Evolutionary conservation across 176 grass and related monocot genomes (phyloP), one percentile per base, ranked within the genome.

Genomic region (Bolboschoenus planiculmis): DNA sequence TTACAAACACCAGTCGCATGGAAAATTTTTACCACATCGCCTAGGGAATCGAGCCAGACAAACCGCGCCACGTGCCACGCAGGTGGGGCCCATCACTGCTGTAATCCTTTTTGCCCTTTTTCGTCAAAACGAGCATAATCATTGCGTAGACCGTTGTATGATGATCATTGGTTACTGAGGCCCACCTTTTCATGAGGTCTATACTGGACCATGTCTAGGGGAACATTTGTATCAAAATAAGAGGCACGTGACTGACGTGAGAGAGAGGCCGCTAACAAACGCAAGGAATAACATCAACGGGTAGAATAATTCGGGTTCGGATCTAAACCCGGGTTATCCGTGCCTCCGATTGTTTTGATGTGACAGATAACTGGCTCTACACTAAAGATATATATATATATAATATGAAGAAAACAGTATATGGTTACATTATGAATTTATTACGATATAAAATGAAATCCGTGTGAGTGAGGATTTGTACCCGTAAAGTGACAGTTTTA

Each of bases 91-190:
- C 77, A 80, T 80, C 30, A 80, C 0, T 79, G 76, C 27, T 79
- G 76, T 56, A 14, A 13, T 20, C 10, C 51, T 77, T 79, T 75
- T 33, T 14, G 3, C 24, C 76, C 57, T 56, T 79, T 56, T 59
- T 10, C 23, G 51, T 80, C 51, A 59, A 80, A 59, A 80, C 30
- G 30, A 10, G 14, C 14, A 80, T 51, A 60, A 80, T 80, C 78
- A 80, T 80, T 80, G 78, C 78, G 18, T 80, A 23, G n/a, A 24
- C 20, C 21, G 56, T 58, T 58, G 20, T 20, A 24, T 58, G 4
- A 23, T 58, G 3, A 24, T 23, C 21, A 21, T 80, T 24, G 2
- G 29, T 36, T n/a, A n/a, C n/a, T n/a, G n/a, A n/a, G n/a, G n/a
- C n/a, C n/a, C n/a, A n/a, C 21, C 2, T 47, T 47, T 48, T 6